Percentiles rank a stretch among this genome's conserved stretches.
phyloP scores from a whole-genome alignment of 139 green algal species.

The Tetratostichococcus sp. region DNA sequence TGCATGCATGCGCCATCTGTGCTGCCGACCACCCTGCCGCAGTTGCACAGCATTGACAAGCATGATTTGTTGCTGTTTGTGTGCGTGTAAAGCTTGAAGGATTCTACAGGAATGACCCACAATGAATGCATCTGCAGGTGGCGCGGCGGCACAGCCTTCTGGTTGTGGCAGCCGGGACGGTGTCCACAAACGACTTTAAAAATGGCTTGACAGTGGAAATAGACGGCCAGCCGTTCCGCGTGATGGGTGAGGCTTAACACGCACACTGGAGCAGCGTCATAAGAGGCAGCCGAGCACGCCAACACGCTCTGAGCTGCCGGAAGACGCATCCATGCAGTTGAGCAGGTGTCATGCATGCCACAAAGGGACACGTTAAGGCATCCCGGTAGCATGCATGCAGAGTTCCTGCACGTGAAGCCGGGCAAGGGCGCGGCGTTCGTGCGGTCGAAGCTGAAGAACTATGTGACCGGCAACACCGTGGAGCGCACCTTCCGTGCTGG shows the following conservation, averaged over 20 bases:
- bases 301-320: not conserved
- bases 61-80: too few species aligned
- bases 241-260: conserved; percentile 65
- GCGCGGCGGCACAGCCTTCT: not conserved
- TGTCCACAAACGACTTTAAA: conserved; percentile 93
- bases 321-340: too few species aligned
- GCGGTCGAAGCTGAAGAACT: conserved; percentile 96
- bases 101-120: too few species aligned
- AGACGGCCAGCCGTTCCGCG: conserved; percentile 70
- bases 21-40: too few species aligned
- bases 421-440: conserved; percentile 98
- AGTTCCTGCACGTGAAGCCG: conserved; percentile 99
- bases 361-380: too few species aligned
- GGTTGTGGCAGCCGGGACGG: conserved; percentile 14
- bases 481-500: conserved; percentile 96
- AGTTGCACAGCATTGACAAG: too few species aligned
- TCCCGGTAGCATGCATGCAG: conserved; percentile 37
- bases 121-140: not conserved
- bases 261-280: too few species aligned
- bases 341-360: too few species aligned
- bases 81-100: too few species aligned
- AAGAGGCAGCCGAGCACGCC: too few species aligned
- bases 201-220: conserved; percentile 87
- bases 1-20: too few species aligned
- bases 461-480: conserved; percentile 80